Conservation (phyloP, 441 rosid genomes). For the Gossypium trilobum region DNA sequence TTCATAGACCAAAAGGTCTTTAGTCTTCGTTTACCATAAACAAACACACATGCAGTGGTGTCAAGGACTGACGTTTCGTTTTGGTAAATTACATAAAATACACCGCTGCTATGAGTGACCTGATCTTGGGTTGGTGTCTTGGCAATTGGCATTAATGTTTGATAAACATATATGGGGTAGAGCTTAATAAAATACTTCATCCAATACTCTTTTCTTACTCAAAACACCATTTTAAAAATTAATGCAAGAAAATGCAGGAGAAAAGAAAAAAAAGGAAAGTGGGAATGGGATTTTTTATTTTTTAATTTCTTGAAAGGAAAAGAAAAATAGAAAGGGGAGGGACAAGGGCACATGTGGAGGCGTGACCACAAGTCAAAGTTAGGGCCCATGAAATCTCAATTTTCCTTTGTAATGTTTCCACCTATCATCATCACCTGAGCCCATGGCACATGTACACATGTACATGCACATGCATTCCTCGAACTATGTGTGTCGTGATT, state of each 20-base stretch:
- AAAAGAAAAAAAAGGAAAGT: neutral
- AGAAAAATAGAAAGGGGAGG: neutral
- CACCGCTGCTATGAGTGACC: slow-evolving; percentile 33
- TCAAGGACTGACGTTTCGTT: neutral
- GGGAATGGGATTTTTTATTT: neutral
- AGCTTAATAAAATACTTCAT: too few relatives aligned
- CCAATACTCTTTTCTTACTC: too few relatives aligned
- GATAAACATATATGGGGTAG: too few relatives aligned
- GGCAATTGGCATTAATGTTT: neutral
- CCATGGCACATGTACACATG: neutral
- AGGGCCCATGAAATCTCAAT: neutral
- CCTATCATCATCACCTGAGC: neutral
- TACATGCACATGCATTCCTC: neutral
- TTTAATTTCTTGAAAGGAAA: neutral
- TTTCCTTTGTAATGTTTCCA: neutral
- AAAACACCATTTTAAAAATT: too few relatives aligned
- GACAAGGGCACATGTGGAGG: neutral
- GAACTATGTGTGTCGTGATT: neutral
- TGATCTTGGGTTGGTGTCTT: neutral
- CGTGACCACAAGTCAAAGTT: neutral
- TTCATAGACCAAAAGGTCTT: slow-evolving; percentile 32
- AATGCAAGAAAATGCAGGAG: too few relatives aligned
- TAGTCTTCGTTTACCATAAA: slow-evolving; percentile 40
- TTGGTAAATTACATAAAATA: too few relatives aligned
- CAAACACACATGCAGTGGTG: slow-evolving; percentile 50